Evolutionary conservation across 2,329 filamentous ascomycete genomes (phyloP), one percentile per base, ranked within the genome.

Genomic region (Podosphaera leucotricha): DNA sequence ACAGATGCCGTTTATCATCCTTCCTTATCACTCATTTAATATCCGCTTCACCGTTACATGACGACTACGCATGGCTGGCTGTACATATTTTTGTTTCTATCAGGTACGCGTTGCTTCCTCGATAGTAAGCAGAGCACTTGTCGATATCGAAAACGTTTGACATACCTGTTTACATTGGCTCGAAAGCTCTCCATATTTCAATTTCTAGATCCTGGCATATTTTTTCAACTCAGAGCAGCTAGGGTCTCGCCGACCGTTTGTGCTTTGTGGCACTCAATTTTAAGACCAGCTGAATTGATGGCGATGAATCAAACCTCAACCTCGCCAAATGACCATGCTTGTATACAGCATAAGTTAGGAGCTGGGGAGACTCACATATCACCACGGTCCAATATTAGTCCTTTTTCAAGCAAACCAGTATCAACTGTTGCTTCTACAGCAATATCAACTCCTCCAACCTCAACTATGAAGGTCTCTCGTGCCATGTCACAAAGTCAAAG

Each of bases 321-420:
- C 45, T 52, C 50, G 30, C 55, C 53, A 11, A 51, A 55, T 46
- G 54, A 55, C 46, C 50, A 45, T 20, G 51, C 47, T 38, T 54
- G 55, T 28, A 46, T 56, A 37, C 50, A 55, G 45, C 51, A 53
- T 13, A 55, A 61, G 53, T 57, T 47, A 50, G 53, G 45, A 16
- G 46, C 55, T 44, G 54, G 51, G 43, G 50, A 48, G 33, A 30
- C 47, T 19, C 28, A 33, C 11, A 33, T 7, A 33, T 33, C 28
- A 33, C 43, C 20, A 21, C 49, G 52, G 47, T 46, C 52, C 37
- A 46, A 50, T 18, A 53, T 49, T 28, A 44, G 48, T 18, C 52
- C 53, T 26, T 52, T 45, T 46, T 47, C 55, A 10, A 16, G 15
- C 51, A 56, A 49, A 48, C 20, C 20, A 7, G 7, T 53, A 11